phyloP scores from a whole-genome alignment of 495 filamentous ascomycete species.

The Penicillium coprophilum region DNA sequence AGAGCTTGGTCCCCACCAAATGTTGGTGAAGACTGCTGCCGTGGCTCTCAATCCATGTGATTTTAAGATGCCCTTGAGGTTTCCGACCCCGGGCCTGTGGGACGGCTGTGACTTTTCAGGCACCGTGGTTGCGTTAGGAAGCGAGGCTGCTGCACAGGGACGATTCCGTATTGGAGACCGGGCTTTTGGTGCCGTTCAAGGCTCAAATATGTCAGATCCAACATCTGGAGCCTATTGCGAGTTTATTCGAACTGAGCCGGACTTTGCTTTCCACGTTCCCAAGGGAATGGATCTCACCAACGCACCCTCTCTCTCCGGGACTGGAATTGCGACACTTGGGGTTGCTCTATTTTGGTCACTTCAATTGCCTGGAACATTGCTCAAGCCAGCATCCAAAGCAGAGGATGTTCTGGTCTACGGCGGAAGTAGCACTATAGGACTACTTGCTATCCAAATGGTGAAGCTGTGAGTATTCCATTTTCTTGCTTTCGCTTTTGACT shows the following conservation, averaged over 20 bases:
- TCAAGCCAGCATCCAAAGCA: slow-evolving; percentile 21
- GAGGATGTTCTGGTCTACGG: slow-evolving; percentile 45
- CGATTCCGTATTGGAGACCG: slow-evolving; percentile 29
- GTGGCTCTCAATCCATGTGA: slow-evolving; percentile 51
- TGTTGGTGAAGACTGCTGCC: slow-evolving; percentile 33
- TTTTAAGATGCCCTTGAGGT: slow-evolving; percentile 40
- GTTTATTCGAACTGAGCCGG: slow-evolving; percentile 26
- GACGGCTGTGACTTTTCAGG: slow-evolving; percentile 49
- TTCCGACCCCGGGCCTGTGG: slow-evolving; percentile 34
- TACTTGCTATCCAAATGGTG: slow-evolving; percentile 45
- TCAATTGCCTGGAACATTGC: slow-evolving; percentile 26
- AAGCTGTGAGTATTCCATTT: slow-evolving; percentile 27
- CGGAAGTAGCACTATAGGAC: slow-evolving; percentile 46
- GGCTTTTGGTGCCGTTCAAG: slow-evolving; percentile 39
- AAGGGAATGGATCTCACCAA: slow-evolving; percentile 8
- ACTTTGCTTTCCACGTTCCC: slow-evolving; percentile 26
- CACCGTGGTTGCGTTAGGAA: slow-evolving; percentile 32
- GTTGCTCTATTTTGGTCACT: slow-evolving; percentile 33
- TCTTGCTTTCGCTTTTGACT: not conserved
- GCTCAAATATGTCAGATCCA: slow-evolving; percentile 30
- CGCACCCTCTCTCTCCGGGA: slow-evolving; percentile 21
- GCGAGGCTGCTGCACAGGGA: slow-evolving; percentile 16
- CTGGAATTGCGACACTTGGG: slow-evolving; percentile 30
- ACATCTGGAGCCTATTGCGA: slow-evolving; percentile 39
- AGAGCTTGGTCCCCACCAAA: slow-evolving; percentile 17